A percentile compares a stretch with the other conserved stretches of the same genome.
Conservation (phyloP, 139 green algal genomes). For the Gonium pectorale region DNA sequence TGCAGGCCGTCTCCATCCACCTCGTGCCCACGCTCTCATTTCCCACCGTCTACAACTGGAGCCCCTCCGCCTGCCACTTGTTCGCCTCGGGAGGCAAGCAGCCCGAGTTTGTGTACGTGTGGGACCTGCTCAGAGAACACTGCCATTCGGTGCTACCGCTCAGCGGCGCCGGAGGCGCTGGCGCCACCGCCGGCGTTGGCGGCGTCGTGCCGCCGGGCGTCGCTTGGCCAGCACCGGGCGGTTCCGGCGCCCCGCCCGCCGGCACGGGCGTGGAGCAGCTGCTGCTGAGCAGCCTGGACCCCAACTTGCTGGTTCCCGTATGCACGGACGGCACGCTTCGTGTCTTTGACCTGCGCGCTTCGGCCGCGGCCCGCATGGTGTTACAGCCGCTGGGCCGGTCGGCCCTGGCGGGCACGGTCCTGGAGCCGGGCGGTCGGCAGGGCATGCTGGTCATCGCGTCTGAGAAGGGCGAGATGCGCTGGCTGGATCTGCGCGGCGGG, state of each 20-base stretch:
- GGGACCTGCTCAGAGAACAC: conserved; percentile 60
- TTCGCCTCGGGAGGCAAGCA: conserved; percentile 66
- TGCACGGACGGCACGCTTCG: conserved; percentile 68
- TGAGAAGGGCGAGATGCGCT: conserved; percentile 79
- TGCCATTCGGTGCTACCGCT: conserved; percentile 35
- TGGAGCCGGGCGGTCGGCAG: conserved; percentile 72
- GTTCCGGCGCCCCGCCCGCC: neutral
- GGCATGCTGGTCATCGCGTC: conserved; percentile 48
- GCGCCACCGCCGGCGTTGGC: neutral
- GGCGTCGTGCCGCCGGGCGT: conserved; percentile 27
- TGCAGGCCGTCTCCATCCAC: conserved; percentile 52
- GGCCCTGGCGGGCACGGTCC: conserved; percentile 66
- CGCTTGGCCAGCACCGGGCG: neutral
- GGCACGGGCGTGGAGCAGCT: conserved; percentile 38
- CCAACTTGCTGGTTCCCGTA: conserved; percentile 64
- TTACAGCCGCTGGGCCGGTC: conserved; percentile 53
- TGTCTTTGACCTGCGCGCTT: conserved; percentile 80
- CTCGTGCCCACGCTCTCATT: conserved; percentile 45
- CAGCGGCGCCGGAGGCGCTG: neutral
- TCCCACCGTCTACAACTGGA: conserved; percentile 53
- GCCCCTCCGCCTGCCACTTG: conserved; percentile 44
- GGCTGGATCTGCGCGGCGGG: conserved; percentile 81
- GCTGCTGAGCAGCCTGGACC: conserved; percentile 44
- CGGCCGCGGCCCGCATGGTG: conserved; percentile 48
- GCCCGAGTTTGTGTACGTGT: conserved; percentile 67